phyloP scores from a whole-genome alignment of 2,329 filamentous ascomycete species.

The Colletotrichum destructivum region DNA sequence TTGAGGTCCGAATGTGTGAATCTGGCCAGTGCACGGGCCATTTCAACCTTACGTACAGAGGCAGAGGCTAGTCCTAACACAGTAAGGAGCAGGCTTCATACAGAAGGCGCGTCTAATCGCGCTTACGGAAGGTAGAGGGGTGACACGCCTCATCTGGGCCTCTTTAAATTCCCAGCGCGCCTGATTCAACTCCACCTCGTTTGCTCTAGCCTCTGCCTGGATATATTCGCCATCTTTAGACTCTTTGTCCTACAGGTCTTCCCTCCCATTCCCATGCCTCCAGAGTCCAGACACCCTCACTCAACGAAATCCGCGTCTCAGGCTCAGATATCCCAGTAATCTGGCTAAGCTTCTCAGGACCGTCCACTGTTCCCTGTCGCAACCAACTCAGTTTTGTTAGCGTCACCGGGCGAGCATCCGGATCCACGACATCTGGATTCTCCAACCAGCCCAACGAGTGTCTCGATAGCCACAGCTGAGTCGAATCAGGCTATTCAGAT shows the following conservation, averaged over 20 bases:
- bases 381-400: constrained; percentile 1
- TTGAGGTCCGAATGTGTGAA: constrained; percentile 45
- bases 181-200: constrained; percentile 29
- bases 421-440: neutral
- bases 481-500: neutral
- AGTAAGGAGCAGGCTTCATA: constrained; percentile 22
- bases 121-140: constrained; percentile 37
- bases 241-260: constrained; percentile 22
- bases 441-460: neutral
- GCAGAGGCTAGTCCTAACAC: constrained; percentile 3
- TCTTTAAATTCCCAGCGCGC: constrained; percentile 41
- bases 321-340: no score
- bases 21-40: constrained; percentile 45
- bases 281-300: neutral
- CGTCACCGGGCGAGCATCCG: constrained; percentile 19
- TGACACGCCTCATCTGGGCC: constrained; percentile 5
- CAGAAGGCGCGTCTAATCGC: constrained; percentile 27
- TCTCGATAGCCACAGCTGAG: neutral
- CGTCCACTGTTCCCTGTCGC: neutral
- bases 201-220: neutral
- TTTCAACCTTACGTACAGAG: constrained; percentile 29
- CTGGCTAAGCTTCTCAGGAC: neutral
- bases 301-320: neutral
- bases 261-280: neutral
- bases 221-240: constrained; percentile 15